Percentiles rank a stretch among this genome's conserved stretches.
Conservation (phyloP, 1,284 basidiomycete genomes). For the Papiliotrema fonsecae region DNA sequence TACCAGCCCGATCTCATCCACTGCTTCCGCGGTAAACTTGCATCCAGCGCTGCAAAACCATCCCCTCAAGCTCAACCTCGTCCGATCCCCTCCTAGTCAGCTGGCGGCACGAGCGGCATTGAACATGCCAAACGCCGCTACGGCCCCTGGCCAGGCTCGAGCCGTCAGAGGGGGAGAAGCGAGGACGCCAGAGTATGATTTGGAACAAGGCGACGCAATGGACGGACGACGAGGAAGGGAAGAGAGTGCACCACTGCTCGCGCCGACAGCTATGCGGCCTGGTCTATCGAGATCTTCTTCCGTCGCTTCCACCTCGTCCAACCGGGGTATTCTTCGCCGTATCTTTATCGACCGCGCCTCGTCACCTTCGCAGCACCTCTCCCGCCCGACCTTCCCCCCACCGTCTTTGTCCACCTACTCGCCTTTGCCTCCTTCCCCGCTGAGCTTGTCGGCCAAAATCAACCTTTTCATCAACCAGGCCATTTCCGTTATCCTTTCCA, state of each 20-base stretch:
- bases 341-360: slow-evolving; percentile 46
- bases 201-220: slow-evolving; percentile 12
- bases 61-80: slow-evolving; percentile 11
- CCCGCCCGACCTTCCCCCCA: slow-evolving; percentile 47
- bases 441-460: slow-evolving; percentile 31
- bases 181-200: slow-evolving; percentile 37
- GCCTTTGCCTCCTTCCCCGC: slow-evolving; percentile 33
- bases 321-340: slow-evolving; percentile 35
- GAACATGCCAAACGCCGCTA: slow-evolving; percentile 36
- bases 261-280: slow-evolving; percentile 19
- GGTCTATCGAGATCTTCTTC: slow-evolving; percentile 28
- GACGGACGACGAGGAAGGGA: slow-evolving; percentile 5
- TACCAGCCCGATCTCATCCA: not conserved
- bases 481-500: slow-evolving; percentile 52
- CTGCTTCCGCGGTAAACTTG: slow-evolving; percentile 3
- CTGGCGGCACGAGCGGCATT: slow-evolving; percentile 40
- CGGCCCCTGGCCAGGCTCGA: slow-evolving; percentile 36
- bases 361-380: slow-evolving; percentile 44
- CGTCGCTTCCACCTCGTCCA: slow-evolving; percentile 23
- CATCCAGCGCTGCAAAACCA: not conserved
- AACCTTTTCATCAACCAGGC: slow-evolving; percentile 51
- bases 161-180: slow-evolving; percentile 32
- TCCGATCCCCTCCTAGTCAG: slow-evolving; percentile 29
- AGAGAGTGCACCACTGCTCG: slow-evolving; percentile 22
- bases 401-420: slow-evolving; percentile 42